Evolutionary conservation across 768 basidiomycete genomes (phyloP).

Genomic region (Tephrocybe sp.): DNA sequence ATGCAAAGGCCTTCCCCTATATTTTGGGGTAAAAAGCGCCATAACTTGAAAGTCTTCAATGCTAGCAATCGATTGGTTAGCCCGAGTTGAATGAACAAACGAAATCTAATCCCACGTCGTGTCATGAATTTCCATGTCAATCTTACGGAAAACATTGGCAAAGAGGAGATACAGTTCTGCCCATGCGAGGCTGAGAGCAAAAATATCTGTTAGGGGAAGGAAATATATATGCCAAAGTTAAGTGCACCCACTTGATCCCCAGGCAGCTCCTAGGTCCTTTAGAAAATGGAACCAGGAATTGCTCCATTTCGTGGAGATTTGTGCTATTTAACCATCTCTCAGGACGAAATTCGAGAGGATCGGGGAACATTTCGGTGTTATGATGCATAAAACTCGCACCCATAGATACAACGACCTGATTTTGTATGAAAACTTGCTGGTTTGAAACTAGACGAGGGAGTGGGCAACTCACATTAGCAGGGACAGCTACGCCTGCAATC

Average conservation of each 20-base stretch:
- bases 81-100: too few relatives aligned
- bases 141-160: conserved; percentile 24
- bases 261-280: conserved; percentile 45
- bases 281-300: conserved; percentile 40
- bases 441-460: conserved; percentile 11
- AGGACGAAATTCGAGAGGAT: conserved; percentile 36
- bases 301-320: conserved; percentile 33
- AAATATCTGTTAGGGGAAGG: too few relatives aligned
- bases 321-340: conserved; percentile 38
- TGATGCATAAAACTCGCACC: conserved; percentile 37
- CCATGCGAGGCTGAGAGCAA: conserved; percentile 41
- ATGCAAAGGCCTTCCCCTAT: background rate
- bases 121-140: background rate
- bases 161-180: conserved; percentile 41
- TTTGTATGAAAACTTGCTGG: background rate
- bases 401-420: conserved; percentile 35
- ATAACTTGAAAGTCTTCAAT: background rate
- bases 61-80: background rate
- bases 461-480: conserved; percentile 8
- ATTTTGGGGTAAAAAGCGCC: background rate
- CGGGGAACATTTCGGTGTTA: conserved; percentile 37
- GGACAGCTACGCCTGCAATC: conserved; percentile 30
- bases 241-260: conserved; percentile 37
- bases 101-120: background rate
- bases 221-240: background rate